Conservation (phyloP, 768 basidiomycete species). For the Pleurotus eryngii region DNA sequence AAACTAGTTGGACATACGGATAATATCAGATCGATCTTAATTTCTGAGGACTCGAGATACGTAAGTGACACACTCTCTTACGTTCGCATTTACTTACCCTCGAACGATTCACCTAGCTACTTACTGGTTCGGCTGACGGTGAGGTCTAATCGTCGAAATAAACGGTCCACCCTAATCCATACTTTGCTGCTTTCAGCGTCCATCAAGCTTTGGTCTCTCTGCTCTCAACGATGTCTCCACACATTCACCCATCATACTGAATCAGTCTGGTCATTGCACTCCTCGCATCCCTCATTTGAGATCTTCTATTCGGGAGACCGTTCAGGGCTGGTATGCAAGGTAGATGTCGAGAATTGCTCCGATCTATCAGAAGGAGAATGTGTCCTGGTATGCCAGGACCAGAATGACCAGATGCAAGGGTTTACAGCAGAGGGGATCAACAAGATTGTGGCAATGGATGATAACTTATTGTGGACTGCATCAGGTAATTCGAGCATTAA, state of each 20-base stretch:
- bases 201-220: slow-evolving; percentile 92
- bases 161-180: neutral
- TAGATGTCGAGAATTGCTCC: slow-evolving; percentile 82
- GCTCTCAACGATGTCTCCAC: slow-evolving; percentile 86
- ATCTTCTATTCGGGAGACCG: slow-evolving; percentile 95
- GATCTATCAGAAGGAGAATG: slow-evolving; percentile 91
- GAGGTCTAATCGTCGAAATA: slow-evolving; percentile 11
- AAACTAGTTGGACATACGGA: slow-evolving; percentile 95
- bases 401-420: slow-evolving; percentile 29
- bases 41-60: slow-evolving; percentile 89
- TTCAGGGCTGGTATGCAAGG: slow-evolving; percentile 83
- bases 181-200: slow-evolving; percentile 46
- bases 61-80: slow-evolving; percentile 41
- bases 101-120: slow-evolving; percentile 40
- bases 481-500: slow-evolving; percentile 77
- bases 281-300: slow-evolving; percentile 79
- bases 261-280: slow-evolving; percentile 91
- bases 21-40: slow-evolving; percentile 86
- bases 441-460: slow-evolving; percentile 79
- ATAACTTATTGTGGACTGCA: slow-evolving; percentile 87
- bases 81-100: too few species aligned
- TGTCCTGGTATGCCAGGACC: slow-evolving; percentile 72
- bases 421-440: slow-evolving; percentile 58
- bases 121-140: slow-evolving; percentile 83
- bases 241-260: slow-evolving; percentile 96